phyloP scores from a whole-genome alignment of 2,329 filamentous ascomycete genomes.

The Metarhizium brunneum region DNA sequence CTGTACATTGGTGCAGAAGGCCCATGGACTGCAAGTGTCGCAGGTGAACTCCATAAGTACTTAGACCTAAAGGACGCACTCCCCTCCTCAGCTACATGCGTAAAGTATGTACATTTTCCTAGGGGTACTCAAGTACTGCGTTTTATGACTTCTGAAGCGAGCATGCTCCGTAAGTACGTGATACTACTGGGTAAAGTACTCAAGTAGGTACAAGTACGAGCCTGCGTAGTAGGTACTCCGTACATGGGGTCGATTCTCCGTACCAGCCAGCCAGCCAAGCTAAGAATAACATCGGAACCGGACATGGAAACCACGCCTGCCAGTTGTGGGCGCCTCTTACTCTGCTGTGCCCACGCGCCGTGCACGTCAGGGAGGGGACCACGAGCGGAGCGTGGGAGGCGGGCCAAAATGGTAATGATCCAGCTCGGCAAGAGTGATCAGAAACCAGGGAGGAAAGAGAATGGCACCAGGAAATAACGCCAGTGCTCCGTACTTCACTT shows the following conservation, averaged over 20 bases:
- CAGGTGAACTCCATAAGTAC: not conserved
- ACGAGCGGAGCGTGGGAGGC: not conserved
- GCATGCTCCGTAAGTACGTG: too few species aligned
- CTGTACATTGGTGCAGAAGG: too few species aligned
- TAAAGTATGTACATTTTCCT: too few species aligned
- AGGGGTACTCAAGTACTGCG: too few species aligned
- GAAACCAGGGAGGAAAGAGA: not conserved
- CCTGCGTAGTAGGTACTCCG: too few species aligned
- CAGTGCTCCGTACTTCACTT: not conserved
- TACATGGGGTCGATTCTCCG: too few species aligned
- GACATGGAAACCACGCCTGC: not conserved
- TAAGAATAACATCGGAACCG: not conserved
- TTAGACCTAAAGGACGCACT: too few species aligned
- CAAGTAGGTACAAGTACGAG: too few species aligned
- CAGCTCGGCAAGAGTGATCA: not conserved
- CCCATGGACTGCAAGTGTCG: too few species aligned
- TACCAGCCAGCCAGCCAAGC: not conserved
- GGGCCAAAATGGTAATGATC: not conserved
- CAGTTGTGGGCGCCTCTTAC: not conserved
- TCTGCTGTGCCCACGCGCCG: not conserved
- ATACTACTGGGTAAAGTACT: too few species aligned
- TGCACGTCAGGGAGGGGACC: not conserved
- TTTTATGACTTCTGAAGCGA: too few species aligned
- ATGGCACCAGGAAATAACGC: not conserved
- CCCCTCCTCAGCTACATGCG: too few species aligned